These are phyloP conservation scores for Termitomyces heimii DNA, from an alignment of 768 basidiomycete species.

Conservation along the genomic window DNA sequence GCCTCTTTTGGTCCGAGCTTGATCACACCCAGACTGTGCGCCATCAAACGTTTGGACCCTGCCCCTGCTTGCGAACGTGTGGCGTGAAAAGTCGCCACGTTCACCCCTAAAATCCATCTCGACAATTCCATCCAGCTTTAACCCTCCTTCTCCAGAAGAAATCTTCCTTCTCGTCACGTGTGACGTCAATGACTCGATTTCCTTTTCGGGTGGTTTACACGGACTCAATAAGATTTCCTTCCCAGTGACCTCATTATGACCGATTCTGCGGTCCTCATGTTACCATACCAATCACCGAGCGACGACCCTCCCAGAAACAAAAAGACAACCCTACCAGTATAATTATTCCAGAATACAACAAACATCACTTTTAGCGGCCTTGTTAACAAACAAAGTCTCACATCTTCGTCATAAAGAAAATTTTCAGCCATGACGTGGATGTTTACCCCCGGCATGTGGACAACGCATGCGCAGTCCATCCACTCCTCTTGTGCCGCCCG, in stretches of 20 bases:
- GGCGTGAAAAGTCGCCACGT: conserved; percentile 20
- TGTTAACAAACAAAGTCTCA: not conserved
- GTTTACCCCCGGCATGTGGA: not conserved
- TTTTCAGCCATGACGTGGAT: not conserved
- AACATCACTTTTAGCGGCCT: not conserved
- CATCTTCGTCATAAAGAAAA: not conserved
- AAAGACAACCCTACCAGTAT: not conserved
- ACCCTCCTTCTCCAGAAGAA: not conserved
- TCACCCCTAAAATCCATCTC: conserved; percentile 1
- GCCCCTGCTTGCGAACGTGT: conserved; percentile 19
- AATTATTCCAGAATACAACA: not conserved
- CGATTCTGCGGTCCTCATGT: not conserved
- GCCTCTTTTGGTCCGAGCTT: not conserved
- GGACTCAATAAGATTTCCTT: not conserved
- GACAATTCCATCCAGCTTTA: not conserved
- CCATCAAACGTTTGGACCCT: conserved; percentile 26
- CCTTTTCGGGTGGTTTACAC: not conserved
- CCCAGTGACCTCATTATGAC: not conserved
- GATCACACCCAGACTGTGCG: conserved; percentile 13
- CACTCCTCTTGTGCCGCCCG: not conserved
- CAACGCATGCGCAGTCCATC: not conserved
- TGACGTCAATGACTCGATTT: conserved; percentile 9
- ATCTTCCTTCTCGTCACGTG: conserved; percentile 4
- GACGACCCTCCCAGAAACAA: not conserved
- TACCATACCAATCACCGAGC: not conserved